phyloP scores from a whole-genome alignment of 163 green algal species.

The Scenedesmus sp. region DNA sequence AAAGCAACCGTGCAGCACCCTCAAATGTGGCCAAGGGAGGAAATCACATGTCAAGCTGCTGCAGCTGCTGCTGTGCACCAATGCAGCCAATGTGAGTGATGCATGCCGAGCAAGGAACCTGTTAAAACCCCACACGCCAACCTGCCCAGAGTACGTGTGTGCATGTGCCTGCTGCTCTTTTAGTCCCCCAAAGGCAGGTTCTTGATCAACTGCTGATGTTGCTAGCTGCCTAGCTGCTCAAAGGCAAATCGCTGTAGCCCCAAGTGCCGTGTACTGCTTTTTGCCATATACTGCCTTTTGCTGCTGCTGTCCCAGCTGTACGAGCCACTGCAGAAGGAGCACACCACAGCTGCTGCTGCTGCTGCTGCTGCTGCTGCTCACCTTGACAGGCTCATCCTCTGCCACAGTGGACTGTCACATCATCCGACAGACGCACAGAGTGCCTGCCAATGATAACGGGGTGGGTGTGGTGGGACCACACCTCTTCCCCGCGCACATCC shows the following conservation, averaged over 20 bases:
- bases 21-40: background rate
- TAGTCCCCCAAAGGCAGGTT: no score
- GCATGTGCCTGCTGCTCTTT: background rate
- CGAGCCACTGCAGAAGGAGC: background rate
- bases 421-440: slow-evolving; percentile 16
- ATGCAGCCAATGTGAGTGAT: background rate
- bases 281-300: no score
- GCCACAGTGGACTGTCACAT: slow-evolving; percentile 24
- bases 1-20: background rate
- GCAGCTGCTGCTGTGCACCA: background rate
- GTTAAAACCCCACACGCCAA: background rate
- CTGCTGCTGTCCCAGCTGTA: no score
- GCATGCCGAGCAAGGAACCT: background rate
- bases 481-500: background rate
- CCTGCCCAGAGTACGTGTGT: background rate
- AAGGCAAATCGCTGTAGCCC: no score
- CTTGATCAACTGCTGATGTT: no score
- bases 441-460: background rate
- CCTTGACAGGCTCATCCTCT: slow-evolving; percentile 35
- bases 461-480: background rate
- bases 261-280: no score
- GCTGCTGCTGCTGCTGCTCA: background rate
- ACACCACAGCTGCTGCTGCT: background rate
- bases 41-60: background rate
- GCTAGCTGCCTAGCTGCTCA: no score